Evolutionary conservation across 257 asterid genomes (phyloP).

Genomic region (Cordia subcordata): DNA sequence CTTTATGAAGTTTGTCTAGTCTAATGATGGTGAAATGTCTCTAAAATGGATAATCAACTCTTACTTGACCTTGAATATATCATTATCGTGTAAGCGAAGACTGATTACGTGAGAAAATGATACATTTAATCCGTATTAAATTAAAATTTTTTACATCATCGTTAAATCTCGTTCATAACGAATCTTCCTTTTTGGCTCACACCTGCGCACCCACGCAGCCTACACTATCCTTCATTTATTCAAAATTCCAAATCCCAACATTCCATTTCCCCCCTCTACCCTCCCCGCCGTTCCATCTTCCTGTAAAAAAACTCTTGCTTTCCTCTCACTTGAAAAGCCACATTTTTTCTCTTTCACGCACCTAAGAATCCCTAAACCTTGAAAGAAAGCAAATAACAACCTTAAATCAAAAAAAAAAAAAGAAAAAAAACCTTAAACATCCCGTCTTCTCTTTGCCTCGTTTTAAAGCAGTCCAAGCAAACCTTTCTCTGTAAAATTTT

Average conservation of each 20-base stretch:
- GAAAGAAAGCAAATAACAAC: too few relatives aligned
- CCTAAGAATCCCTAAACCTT: too few relatives aligned
- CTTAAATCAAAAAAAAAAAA: neutral
- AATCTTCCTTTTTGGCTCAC: neutral
- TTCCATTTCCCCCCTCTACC: constrained; percentile 14
- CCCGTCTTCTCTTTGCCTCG: neutral
- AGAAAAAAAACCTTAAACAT: neutral
- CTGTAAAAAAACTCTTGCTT: neutral
- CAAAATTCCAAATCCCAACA: constrained; percentile 4
- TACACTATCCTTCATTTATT: constrained; percentile 1
- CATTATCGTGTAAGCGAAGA: too few relatives aligned
- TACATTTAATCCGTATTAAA: too few relatives aligned
- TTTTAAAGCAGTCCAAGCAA: neutral
- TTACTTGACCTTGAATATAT: too few relatives aligned
- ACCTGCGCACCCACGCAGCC: neutral
- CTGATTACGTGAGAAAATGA: too few relatives aligned
- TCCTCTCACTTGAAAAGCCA: neutral
- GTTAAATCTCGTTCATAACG: too few relatives aligned
- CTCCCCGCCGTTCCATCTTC: constrained; percentile 34
- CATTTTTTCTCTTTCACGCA: neutral
- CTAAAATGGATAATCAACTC: too few relatives aligned
- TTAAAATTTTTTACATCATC: too few relatives aligned
- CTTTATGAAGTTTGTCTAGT: too few relatives aligned
- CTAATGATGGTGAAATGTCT: too few relatives aligned
- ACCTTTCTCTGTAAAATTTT: constrained; percentile 1